Base-by-base conservation (phyloP, 2,329 filamentous ascomycete species). In the Delphinella strobiligena region DNA sequence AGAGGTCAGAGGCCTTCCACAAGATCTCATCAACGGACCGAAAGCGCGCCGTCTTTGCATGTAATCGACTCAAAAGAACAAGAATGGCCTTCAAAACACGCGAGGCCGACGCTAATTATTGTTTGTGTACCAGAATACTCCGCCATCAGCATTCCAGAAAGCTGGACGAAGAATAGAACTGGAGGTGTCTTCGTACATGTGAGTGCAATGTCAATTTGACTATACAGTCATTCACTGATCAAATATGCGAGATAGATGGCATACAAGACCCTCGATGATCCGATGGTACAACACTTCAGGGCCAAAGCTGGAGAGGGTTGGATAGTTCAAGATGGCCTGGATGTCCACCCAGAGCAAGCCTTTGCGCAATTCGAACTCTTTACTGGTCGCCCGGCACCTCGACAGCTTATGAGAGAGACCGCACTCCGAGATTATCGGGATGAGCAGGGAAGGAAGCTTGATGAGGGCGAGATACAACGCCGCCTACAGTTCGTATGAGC, bases 311-410 rank as follows among this genome's bases (percentile, higher is more conserved):
- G 74, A 40, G 64, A 70, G 47, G 70, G 82, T 30, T 88, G 82
- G 82, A 78, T 86, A 0, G 69, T 82, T n/a, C 74, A 87, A 57
- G 81, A 87, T 50, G 82, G 82, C 0, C 62, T 88, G 10, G 82
- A 88, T 49, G 68, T 87, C 33, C 59, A 89, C 11, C 80, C 80
- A 0, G 83, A 88, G 54, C 82, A 88, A 54, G 83, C 80, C 0
- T 83, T 83, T 58, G 82, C 82, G 1, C 82, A 88, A 51, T 89
- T 88, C 52, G 83, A 89, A 58, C 60, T 88, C 2, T 85, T 88
- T 54, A 87, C 82, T 0, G 82, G 82, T 1, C 68, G 80, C 34
- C 72, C 79, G 55, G 80, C 81, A n/a, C 82, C 82, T 2, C 71
- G 82, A 19, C 64, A 74, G 34, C 58, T 82, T 29, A 88, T 89